Evolutionary conservation across 2,329 filamentous ascomycete species (phyloP), one percentile per base, ranked within the genome.

Genomic region (Chrysoporthe deuterocubensis): DNA sequence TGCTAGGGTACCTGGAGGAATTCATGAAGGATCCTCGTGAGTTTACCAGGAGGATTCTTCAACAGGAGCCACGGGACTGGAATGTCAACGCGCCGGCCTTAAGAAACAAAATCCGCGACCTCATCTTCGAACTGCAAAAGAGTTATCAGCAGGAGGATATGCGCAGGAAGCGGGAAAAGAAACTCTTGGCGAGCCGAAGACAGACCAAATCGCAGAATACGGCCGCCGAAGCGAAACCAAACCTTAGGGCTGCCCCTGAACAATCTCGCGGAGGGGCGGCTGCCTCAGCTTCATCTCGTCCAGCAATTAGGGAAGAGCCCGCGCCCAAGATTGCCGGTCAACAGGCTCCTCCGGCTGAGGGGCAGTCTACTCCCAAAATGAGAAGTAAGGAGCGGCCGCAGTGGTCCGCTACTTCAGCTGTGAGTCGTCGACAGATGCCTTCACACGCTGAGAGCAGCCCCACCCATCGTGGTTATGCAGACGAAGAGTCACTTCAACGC

Each of bases 1-100:
- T 98, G 3, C 81, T 97, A 4, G 91, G 90, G 2, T 99, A 98
- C 74, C 84, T 97, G 64, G 87, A 93, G 71, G 89, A 92, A 71
- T 97, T 99, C 71, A 84, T 96, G 18, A 84, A 88, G 64, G 81
- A 93, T 68, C 95, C 95, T 0, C 88, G 92, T 70, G 77, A 76
- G 0, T 96, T 96, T 71, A 83, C 92, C 18, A 80, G 80, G 26
- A 89, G 87, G 69, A 80, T 97, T 21, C 81, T 97, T 5, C 84
- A 83, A 37, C 87, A 84, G 52, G 85, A 92, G 71, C 62, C 74
- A 4, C 76, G 81, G 2, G 72, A 76, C 0, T 87, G 85, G 83
- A 69, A 80, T 11, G 87, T 94, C 75, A 80, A 88, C 43, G 81
- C 84, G 3, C 83, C 85, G 0, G 75, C 83, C 9, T 86, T 95